phyloP scores from a whole-genome alignment of 371 early-diverging fungal species.

The Chytridium lagenaria region DNA sequence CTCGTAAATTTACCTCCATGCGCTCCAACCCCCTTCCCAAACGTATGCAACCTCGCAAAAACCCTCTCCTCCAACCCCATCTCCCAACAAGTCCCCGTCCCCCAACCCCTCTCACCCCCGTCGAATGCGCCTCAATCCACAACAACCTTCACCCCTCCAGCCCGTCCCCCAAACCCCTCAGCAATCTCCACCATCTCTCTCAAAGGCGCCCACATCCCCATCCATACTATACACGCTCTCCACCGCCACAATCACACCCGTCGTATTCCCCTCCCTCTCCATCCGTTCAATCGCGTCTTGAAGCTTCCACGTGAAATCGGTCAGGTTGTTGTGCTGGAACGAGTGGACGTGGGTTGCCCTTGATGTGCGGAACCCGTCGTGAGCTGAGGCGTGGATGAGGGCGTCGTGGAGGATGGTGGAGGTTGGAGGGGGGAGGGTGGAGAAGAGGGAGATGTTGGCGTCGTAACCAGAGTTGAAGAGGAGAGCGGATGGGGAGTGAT shows the following conservation, averaged over 20 bases:
- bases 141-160: constrained; percentile 62
- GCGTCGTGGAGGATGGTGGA: constrained; percentile 77
- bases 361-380: constrained; percentile 75
- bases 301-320: constrained; percentile 53
- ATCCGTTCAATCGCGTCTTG: constrained; percentile 24
- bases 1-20: constrained; percentile 75
- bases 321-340: constrained; percentile 72
- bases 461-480: constrained; percentile 86
- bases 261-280: constrained; percentile 11
- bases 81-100: constrained; percentile 74
- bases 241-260: constrained; percentile 63
- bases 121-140: constrained; percentile 85
- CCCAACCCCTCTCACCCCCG: constrained; percentile 73
- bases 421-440: constrained; percentile 69
- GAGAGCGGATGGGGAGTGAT: constrained; percentile 62
- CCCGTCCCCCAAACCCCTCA: constrained; percentile 48
- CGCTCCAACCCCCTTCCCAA: constrained; percentile 82
- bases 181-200: constrained; percentile 64
- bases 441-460: constrained; percentile 77
- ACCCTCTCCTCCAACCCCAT: constrained; percentile 68
- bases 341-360: constrained; percentile 53
- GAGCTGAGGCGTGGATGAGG: constrained; percentile 80
- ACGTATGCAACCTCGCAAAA: constrained; percentile 82
- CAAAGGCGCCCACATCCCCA: constrained; percentile 78
- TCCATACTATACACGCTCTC: constrained; percentile 88